Percentiles rank a stretch among this genome's conserved stretches.
Evolutionary conservation across 179 eudicot genomes (phyloP).

Genomic region (Beta macrorhiza): DNA sequence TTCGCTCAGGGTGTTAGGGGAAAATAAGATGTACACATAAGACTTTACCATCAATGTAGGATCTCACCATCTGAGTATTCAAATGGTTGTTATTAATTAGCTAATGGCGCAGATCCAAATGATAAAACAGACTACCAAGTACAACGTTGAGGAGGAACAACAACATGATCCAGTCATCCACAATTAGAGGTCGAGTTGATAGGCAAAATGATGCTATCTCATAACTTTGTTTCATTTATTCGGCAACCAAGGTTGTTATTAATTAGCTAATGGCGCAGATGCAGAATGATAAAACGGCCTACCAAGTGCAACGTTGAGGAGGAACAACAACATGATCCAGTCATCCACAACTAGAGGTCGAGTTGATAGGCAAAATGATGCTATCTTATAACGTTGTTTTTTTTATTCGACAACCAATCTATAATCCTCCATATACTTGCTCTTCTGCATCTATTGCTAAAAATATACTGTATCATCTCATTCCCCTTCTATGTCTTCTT

Average conservation of each 20-base stretch:
- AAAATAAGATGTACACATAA: neutral
- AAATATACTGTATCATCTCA: neutral
- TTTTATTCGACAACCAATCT: neutral
- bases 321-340: neutral
- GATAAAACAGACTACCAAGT: neutral
- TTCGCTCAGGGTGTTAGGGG: neutral
- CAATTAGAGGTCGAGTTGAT: neutral
- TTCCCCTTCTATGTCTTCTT: neutral
- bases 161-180: neutral
- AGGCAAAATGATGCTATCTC: neutral
- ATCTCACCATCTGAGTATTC: neutral
- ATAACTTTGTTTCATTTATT: neutral
- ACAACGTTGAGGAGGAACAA: neutral
- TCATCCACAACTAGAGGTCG: neutral
- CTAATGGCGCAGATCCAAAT: neutral
- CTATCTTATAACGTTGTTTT: neutral
- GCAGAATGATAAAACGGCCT: neutral
- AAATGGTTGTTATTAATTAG: neutral
- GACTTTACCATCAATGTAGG: neutral
- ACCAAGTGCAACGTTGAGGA: neutral
- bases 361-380: neutral
- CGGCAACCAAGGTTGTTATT: neutral
- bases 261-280: constrained; percentile 1
- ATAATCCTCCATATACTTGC: neutral
- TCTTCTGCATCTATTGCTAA: neutral